Base-by-base conservation (phyloP, 192 early-diverging fungal genomes). In the Coemansia sp. region DNA sequence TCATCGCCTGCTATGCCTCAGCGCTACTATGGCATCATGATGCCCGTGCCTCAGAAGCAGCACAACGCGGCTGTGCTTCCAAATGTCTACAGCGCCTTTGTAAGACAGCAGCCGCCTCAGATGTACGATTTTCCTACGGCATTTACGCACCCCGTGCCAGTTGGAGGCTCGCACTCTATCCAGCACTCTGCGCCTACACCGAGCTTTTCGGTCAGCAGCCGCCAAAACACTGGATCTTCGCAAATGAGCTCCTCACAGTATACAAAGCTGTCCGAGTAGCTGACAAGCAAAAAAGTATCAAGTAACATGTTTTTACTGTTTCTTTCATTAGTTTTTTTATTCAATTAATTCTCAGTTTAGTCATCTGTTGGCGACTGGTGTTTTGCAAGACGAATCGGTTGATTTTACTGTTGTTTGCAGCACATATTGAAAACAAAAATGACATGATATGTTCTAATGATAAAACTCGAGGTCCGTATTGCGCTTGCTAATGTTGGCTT, bases 391-490 rank as follows among this genome's bases (percentile, higher is more conserved):
- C 15, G 22, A 50, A 45, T 35, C 37, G 22, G 41, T 37, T 17
- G 47, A 10, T 59, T 6, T 48, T 19, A n/a, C 19, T 17, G 8
- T 32, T 14, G 21, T 48, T 59, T 57, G 12, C 12, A 11, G 10
- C 7, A 17, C 14, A 15, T 12, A 25, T 10, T 65, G 62, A 57
- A 59, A 64, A 27, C 29, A 17, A 32, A 64, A 37, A n/a, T 25
- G 41, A 0, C 11, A 3, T 14, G 2, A 43, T 43, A 43, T 43
- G 14, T 0, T 64, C 65, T 90, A 97, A 49, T 91, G 87, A 83
- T 98, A 98, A 84, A 98, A 97, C 70, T 94, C 94, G 73, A 97
- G 91, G 74, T 97, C 93, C 12, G 86, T 91, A 78, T 97, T 95
- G 37, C 85, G 85, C 84, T 97, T 97, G 89, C 96, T 97, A 56